These are phyloP conservation scores for Zostera marina DNA, from an alignment of 116 monocot genomes.

Conservation along the genomic window DNA sequence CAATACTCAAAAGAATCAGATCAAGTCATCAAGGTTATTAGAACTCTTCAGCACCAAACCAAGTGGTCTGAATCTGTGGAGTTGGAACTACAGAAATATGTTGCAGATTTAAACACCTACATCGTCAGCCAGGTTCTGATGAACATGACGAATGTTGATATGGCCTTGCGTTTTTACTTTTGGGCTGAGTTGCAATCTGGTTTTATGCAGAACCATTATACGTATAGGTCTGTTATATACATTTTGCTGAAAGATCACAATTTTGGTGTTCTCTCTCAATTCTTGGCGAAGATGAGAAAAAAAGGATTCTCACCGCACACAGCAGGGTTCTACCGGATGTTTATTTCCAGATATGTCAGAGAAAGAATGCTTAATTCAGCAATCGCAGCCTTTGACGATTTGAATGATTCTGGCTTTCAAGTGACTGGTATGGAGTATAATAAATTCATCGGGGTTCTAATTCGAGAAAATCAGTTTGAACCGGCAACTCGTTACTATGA, in stretches of 20 bases:
- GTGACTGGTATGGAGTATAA: constrained; percentile 73
- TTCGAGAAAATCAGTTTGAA: constrained; percentile 39
- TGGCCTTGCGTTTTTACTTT: constrained; percentile 40
- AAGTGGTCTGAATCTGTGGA: constrained; percentile 5
- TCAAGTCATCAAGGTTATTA: neutral
- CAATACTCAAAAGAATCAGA: neutral
- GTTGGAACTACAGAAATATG: constrained; percentile 1
- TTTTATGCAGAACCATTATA: constrained; percentile 52
- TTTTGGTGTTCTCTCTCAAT: constrained; percentile 39
- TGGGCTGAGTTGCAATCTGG: constrained; percentile 61
- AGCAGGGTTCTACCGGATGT: constrained; percentile 46
- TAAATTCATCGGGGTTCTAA: constrained; percentile 70
- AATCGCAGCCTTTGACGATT: constrained; percentile 43
- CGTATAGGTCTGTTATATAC: constrained; percentile 30
- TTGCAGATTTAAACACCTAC: constrained; percentile 22
- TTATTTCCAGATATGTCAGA: constrained; percentile 64
- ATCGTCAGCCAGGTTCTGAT: constrained; percentile 55
- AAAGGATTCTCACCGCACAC: constrained; percentile 39
- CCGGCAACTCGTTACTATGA: constrained; percentile 52
- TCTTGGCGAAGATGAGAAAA: constrained; percentile 28
- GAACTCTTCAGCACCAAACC: neutral
- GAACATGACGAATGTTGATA: constrained; percentile 31
- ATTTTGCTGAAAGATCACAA: constrained; percentile 41
- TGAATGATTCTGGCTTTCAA: constrained; percentile 53
- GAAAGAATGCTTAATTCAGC: constrained; percentile 46